Conservation (phyloP, 768 basidiomycete genomes). For the Piloderma croceum region DNA sequence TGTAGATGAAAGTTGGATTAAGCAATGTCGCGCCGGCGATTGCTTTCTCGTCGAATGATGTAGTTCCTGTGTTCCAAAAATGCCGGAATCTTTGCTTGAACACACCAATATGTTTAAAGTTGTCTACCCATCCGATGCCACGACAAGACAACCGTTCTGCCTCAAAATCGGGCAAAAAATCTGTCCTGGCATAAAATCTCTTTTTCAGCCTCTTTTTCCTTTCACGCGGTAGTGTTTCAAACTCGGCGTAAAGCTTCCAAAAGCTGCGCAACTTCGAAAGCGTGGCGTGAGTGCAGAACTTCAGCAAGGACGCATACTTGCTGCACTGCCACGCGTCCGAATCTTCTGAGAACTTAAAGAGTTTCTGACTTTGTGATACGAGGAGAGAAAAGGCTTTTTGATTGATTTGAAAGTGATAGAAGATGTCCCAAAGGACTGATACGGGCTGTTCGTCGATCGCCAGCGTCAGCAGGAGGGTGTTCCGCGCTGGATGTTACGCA, state of each 20-base stretch:
- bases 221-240: too few species aligned
- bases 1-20: slow-evolving; percentile 45
- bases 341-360: slow-evolving; percentile 28
- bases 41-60: slow-evolving; percentile 17
- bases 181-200: too few species aligned
- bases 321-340: slow-evolving; percentile 35
- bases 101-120: too few species aligned
- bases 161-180: too few species aligned
- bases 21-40: slow-evolving; percentile 21
- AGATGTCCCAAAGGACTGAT: slow-evolving; percentile 37
- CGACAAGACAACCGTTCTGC: slow-evolving; percentile 27
- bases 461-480: slow-evolving; percentile 41
- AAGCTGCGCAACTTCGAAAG: slow-evolving; percentile 34
- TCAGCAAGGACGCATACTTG: slow-evolving; percentile 32
- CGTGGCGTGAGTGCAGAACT: slow-evolving; percentile 34
- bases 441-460: slow-evolving; percentile 28
- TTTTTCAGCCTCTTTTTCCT: too few species aligned
- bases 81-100: too few species aligned
- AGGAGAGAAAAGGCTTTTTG: slow-evolving; percentile 27
- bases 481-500: slow-evolving; percentile 36
- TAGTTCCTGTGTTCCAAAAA: slow-evolving; percentile 42
- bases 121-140: slow-evolving; percentile 10
- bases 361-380: slow-evolving; percentile 32
- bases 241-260: slow-evolving; percentile 32
- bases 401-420: slow-evolving; percentile 45